A percentile compares a stretch with the other conserved stretches of the same genome.
Evolutionary conservation across 495 filamentous ascomycete genomes (phyloP).

Genomic region (Cudoniella acicularis): DNA sequence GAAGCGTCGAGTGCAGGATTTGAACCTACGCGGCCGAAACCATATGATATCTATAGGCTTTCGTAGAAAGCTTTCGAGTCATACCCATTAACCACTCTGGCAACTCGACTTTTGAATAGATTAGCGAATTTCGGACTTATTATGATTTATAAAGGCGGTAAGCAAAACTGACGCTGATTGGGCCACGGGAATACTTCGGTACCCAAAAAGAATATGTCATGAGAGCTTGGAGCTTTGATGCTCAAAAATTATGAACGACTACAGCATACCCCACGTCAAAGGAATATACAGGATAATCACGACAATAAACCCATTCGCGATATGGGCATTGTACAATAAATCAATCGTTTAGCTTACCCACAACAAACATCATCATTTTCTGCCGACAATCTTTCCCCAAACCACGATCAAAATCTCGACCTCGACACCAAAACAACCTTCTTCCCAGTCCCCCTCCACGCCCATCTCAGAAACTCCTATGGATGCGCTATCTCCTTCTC

Average conservation of each 20-base stretch:
- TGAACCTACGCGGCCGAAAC: conserved; percentile 47
- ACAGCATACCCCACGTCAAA: too few relatives aligned
- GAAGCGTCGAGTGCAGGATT: conserved; percentile 37
- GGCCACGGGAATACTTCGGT: conserved; percentile 3
- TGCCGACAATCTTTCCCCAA: too few relatives aligned
- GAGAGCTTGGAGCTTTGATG: not conserved
- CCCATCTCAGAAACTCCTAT: not conserved
- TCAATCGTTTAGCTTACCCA: too few relatives aligned
- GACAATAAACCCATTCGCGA: not conserved
- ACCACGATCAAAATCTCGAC: not conserved
- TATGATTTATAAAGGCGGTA: not conserved
- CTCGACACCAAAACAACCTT: not conserved
- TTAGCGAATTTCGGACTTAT: not conserved
- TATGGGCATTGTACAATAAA: too few relatives aligned
- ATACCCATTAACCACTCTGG: conserved; percentile 51
- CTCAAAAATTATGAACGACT: not conserved
- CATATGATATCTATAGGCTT: conserved; percentile 39
- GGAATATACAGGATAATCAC: not conserved
- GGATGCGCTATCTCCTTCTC: not conserved
- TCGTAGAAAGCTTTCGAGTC: conserved; percentile 37
- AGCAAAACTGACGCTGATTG: not conserved
- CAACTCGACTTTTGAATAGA: conserved; percentile 29
- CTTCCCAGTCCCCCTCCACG: too few relatives aligned
- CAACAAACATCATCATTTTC: too few relatives aligned
- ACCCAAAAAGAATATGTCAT: not conserved